Base-by-base conservation (phyloP, 768 basidiomycete species). In the Suillus ampliporus region DNA sequence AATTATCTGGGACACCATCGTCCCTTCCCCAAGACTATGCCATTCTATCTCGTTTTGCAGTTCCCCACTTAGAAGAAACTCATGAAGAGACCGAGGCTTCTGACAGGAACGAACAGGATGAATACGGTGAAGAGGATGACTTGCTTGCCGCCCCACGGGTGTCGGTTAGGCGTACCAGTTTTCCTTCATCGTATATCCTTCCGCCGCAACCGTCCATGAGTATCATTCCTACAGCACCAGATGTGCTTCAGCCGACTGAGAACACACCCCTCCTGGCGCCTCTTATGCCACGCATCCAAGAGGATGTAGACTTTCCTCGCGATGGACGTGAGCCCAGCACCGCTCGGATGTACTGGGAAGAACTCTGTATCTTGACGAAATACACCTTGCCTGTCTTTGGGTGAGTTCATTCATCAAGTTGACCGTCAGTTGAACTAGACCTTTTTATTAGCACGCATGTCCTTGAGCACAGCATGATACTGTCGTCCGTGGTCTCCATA, bases 401-500 rank as follows among this genome's bases (percentile, higher is more conserved):
- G 92, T 92, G 66, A 63, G 86, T 81, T 35, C 35, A 34, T 34
- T 35, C 40, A 41, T 57, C 50, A 53, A 17, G 6, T 56, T 50
- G 26, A 2, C 14, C 8, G 5, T 46, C 43, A 38, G 7, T 47
- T 28, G 5, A 54, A 46, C 58, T 50, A 56, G 46, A 57, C 21
- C 56, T n/a, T 26, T 38, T 23, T 28, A 15, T 56, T 53, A 91
- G 92, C 9, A 89, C 91, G 2, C 90, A 92, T 67, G 62, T 93
- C 31, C 81, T 94, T 35, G 96, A 99, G 73, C 96, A 94, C 74
- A 92, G 90, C 26, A 85, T 99, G 44, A 84, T 94, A 44, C 84
- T 97, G 64, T 89, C 89, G 0, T 89, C 93, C 13, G 93, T 97
- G 44, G 77, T 99, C n/a, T 90, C 90, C 13, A 91, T 97, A 34